A percentile compares a stretch with the other conserved stretches of the same genome.
phyloP scores from a whole-genome alignment of 2,329 filamentous ascomycete genomes.

The Gnomoniopsis smithogilvyi region DNA sequence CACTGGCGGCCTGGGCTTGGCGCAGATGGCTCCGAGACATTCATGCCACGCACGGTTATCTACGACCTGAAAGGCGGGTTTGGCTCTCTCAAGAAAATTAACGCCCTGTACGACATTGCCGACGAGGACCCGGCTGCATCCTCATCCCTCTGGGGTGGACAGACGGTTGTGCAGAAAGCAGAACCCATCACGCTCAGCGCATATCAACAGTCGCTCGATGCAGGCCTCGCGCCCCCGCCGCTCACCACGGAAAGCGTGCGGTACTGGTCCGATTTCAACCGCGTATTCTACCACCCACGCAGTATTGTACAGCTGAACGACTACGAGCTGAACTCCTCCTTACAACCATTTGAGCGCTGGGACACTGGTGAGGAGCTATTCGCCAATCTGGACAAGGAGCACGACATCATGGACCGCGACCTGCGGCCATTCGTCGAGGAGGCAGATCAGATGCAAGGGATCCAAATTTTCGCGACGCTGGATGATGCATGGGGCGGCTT shows the following conservation, averaged over 20 bases:
- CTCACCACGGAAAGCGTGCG: slow-evolving; percentile 71
- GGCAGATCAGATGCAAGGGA: slow-evolving; percentile 84
- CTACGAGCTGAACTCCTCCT: slow-evolving; percentile 75
- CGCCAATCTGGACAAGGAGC: slow-evolving; percentile 67
- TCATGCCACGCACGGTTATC: slow-evolving; percentile 83
- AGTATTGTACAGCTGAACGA: slow-evolving; percentile 86
- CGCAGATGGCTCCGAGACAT: slow-evolving; percentile 84
- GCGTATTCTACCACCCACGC: slow-evolving; percentile 83
- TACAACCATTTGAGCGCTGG: slow-evolving; percentile 82
- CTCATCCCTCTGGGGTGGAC: slow-evolving; percentile 47
- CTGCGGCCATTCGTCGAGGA: slow-evolving; percentile 86
- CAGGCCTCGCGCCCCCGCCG: slow-evolving; percentile 59
- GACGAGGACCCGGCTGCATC: slow-evolving; percentile 25
- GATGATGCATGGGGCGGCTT: slow-evolving; percentile 85
- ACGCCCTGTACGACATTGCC: slow-evolving; percentile 73
- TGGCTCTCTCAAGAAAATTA: slow-evolving; percentile 81
- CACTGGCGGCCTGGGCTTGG: slow-evolving; percentile 85
- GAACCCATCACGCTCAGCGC: slow-evolving; percentile 64
- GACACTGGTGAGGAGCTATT: slow-evolving; percentile 73
- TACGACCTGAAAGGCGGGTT: slow-evolving; percentile 96
- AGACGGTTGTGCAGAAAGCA: slow-evolving; percentile 66
- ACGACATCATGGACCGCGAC: slow-evolving; percentile 88
- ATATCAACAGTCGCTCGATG: slow-evolving; percentile 78
- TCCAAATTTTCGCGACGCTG: slow-evolving; percentile 70
- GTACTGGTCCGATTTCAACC: slow-evolving; percentile 96